Base-by-base conservation (phyloP, 2,329 filamentous ascomycete species). In the Leptographium lundbergii region DNA sequence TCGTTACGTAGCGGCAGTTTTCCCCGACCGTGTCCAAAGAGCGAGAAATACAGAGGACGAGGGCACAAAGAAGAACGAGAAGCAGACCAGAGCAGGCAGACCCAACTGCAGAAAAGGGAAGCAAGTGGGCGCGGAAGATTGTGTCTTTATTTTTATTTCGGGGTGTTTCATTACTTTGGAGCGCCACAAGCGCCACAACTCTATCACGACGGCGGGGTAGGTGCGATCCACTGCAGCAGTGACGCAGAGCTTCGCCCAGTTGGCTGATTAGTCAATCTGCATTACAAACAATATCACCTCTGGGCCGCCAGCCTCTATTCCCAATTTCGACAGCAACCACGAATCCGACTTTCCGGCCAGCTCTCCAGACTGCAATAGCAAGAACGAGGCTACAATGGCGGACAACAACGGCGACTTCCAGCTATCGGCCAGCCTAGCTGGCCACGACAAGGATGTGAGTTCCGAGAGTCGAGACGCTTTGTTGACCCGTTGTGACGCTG, bases 371-470 rank as follows among this genome's bases (percentile, higher is more conserved):
- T 6, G 17, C 39, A 42, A 42, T 19, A 6, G 3, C 5, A 19
- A 42, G 39, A 42, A 42, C 42, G 2, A 45, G 42, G 42, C 42
- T 22, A 7, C 42, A 4, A 45, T 45, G 42, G 42, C 42, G 17
- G 42, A 19, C 42, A 9, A 6, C 19, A 91, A 92, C 87, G 77
- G 80, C 72, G 86, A 91, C 70, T 97, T 90, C 80, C 96, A 92
- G 81, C 84, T 99, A 69, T 95, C 94, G 62, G 91, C 92, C 66
- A 88, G 89, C 69, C 81, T 99, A 65, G 77, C 85, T 66, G 92
- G 90, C 68, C 94, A 99, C 72, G 88, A 94, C 72, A 87, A 94
- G 71, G 94, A 99, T 83, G 94, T 96, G 79, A 74, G 85, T 66
- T 48, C 17, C 32, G 39, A 29, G 13, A 47, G 25, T 19, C 25